Evolutionary conservation across 805 yeast genomes (phyloP).

Genomic region (Scheffersomyces amazonensis): DNA sequence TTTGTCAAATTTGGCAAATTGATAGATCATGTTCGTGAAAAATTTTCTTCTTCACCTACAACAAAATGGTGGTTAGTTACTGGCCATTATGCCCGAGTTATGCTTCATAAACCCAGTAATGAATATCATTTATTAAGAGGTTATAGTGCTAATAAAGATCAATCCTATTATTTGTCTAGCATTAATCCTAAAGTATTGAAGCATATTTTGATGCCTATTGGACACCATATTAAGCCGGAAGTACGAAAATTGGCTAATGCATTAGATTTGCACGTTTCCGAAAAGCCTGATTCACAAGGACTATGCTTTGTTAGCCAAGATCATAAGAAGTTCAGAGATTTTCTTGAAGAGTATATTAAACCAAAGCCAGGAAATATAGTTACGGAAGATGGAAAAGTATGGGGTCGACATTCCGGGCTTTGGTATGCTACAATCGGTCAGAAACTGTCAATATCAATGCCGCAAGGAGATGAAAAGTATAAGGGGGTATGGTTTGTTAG

Average conservation of each 20-base stretch:
- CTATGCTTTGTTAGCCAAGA: constrained; percentile 80
- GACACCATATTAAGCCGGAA: constrained; percentile 71
- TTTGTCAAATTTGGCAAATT: constrained; percentile 85
- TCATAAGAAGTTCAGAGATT: constrained; percentile 62
- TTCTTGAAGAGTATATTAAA: constrained; percentile 69
- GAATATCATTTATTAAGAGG: constrained; percentile 56
- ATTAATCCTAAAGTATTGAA: constrained; percentile 45
- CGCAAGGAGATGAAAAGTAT: constrained; percentile 77
- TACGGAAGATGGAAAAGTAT: constrained; percentile 68
- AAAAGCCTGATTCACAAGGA: constrained; percentile 93
- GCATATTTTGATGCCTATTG: constrained; percentile 73
- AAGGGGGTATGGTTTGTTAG: constrained; percentile 86
- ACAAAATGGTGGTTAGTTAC: constrained; percentile 82
- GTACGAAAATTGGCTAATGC: constrained; percentile 66
- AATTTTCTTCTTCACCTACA: constrained; percentile 20
- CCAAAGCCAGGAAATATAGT: constrained; percentile 77
- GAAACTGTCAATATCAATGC: constrained; percentile 74
- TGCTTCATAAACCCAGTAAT: constrained; percentile 26
- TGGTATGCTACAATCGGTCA: constrained; percentile 98
- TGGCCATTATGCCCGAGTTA: constrained; percentile 72
- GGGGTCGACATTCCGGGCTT: constrained; percentile 82
- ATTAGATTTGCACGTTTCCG: constrained; percentile 55
- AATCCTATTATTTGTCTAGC: constrained; percentile 83
- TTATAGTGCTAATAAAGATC: constrained; percentile 67
- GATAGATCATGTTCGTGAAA: constrained; percentile 48